Evolutionary conservation across 2,329 filamentous ascomycete species (phyloP).

Genomic region (Parastagonospora avenae): DNA sequence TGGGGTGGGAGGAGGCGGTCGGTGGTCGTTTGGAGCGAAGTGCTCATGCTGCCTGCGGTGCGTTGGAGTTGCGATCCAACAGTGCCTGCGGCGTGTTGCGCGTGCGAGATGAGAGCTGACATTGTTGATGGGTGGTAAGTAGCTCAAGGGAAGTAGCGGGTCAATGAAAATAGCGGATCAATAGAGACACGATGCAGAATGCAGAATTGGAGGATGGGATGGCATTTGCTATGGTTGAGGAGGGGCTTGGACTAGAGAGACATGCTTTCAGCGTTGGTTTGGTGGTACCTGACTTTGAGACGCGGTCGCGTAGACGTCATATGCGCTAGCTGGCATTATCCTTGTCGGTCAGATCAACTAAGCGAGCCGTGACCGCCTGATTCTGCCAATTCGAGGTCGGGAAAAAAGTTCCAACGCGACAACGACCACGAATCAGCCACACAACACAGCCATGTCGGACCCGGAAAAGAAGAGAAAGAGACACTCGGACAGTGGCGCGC

Average conservation of each 20-base stretch:
- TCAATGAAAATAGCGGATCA: neutral
- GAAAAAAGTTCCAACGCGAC: constrained; percentile 9
- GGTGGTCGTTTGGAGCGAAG: constrained; percentile 46
- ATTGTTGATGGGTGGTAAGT: constrained; percentile 9
- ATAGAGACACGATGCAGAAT: neutral
- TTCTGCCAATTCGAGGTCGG: constrained; percentile 6
- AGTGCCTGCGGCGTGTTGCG: constrained; percentile 32
- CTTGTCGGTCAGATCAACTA: constrained; percentile 1
- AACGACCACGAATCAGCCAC: constrained; percentile 7
- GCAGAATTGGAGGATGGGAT: no score
- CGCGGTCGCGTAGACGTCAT: constrained; percentile 25
- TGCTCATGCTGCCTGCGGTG: constrained; percentile 14
- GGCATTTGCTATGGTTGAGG: neutral
- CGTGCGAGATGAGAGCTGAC: constrained; percentile 27
- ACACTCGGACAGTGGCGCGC: constrained; percentile 31
- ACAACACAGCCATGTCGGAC: constrained; percentile 25
- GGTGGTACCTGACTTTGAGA: constrained; percentile 1
- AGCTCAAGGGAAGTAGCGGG: neutral
- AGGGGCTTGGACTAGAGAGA: neutral
- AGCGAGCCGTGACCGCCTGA: constrained; percentile 20
- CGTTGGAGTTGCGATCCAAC: constrained; percentile 20
- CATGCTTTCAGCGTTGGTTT: neutral
- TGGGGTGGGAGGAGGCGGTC: constrained; percentile 64
- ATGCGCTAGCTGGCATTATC: constrained; percentile 1
- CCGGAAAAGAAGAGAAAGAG: constrained; percentile 49